Conservation (phyloP, 257 asterid species). For the Scutellaria minor region DNA sequence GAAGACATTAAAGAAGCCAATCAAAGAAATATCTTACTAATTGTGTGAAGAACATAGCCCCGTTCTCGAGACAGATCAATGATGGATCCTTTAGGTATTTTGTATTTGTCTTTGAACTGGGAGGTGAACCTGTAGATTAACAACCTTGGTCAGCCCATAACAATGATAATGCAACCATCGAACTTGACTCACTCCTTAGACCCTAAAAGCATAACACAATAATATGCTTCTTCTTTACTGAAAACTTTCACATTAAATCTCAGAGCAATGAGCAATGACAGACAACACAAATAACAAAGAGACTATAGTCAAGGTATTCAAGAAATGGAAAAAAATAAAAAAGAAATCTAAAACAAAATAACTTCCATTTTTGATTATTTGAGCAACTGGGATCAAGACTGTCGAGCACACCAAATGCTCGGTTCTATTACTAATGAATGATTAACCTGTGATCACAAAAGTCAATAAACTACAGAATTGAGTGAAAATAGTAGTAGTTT, state of each 20-base stretch:
- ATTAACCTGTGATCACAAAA: background rate
- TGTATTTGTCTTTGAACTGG: constrained; percentile 82
- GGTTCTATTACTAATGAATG: background rate
- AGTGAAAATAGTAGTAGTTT: constrained; percentile 12
- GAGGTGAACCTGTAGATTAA: constrained; percentile 69
- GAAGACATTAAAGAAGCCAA: constrained; percentile 1
- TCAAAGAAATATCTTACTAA: constrained; percentile 55
- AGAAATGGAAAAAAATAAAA: background rate
- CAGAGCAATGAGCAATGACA: background rate
- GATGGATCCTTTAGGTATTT: constrained; percentile 82
- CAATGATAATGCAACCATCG: background rate
- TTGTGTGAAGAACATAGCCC: constrained; percentile 71
- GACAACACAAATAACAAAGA: background rate
- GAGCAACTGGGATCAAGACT: constrained; percentile 7
- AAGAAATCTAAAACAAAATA: background rate
- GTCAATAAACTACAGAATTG: background rate
- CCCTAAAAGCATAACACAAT: background rate
- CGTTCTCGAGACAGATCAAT: constrained; percentile 70
- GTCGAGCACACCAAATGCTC: background rate
- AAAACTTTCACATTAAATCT: background rate
- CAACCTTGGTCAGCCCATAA: background rate
- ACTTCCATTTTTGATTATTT: background rate
- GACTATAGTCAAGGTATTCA: background rate
- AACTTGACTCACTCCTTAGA: background rate
- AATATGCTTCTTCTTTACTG: background rate